Base-by-base conservation (phyloP, 1,284 basidiomycete genomes). In the Fomes fomentarius region DNA sequence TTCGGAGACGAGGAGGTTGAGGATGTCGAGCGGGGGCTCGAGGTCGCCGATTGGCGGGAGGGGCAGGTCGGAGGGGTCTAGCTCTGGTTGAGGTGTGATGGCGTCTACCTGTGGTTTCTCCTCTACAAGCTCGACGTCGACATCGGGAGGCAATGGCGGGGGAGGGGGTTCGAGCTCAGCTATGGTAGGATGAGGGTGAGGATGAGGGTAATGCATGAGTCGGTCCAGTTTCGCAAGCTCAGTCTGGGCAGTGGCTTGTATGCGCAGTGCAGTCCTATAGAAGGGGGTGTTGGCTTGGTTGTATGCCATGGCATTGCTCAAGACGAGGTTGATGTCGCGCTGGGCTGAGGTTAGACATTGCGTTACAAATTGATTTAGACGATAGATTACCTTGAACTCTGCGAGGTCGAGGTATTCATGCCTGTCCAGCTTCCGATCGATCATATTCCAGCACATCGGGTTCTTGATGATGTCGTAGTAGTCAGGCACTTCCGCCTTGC, bases 401-500 rank as follows among this genome's bases (percentile, higher is more conserved):
- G 83, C 76, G 0, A 92, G 69, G 64, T 89, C 84, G 71, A 84
- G 82, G 71, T 99, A 99, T 57, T 83, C 79, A 53, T 92, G 87
- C 40, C 78, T 75, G 48, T 94, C 87, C 26, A 99, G 71, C 70
- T 92, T 95, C 12, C 75, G 72, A 26, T 91, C 86, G 57, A 99
- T 97, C 37, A 76, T 78, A 17, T 78, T 75, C 93, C 95, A 98
- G 61, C 88, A 87, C 92, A 98, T 98, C 0, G 96, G 96, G 10
- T 81, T 76, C 65, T 89, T 83, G 69, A 99, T 81, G 46, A 97
- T 76, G 47, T 94, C 89, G 66, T 89, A 92, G 70, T 99, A 99
- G 68, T 98, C 96, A 0, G 96, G 95, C 0, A 94, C 94, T 35
- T 93, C 87, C 0, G 70, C 70, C 50, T 77, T 82, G 25, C 83